A percentile compares a stretch with the other conserved stretches of the same genome.
Evolutionary conservation across 345 rosid genomes (phyloP).

Genomic region (Atalantia buxifolia): DNA sequence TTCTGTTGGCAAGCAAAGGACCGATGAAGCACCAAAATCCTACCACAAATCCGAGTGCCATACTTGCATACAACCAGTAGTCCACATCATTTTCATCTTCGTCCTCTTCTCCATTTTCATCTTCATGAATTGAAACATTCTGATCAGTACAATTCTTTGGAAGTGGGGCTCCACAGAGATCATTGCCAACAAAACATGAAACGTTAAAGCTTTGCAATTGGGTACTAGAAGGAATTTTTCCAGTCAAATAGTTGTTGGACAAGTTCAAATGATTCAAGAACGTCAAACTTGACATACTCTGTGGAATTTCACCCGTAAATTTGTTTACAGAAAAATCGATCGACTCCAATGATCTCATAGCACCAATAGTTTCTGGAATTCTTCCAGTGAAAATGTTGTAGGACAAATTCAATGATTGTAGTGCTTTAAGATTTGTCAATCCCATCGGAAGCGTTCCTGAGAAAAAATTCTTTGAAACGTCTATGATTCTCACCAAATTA

Average conservation of each 20-base stretch:
- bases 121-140: neutral
- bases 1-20: neutral
- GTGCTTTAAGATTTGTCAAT: neutral
- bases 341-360: neutral
- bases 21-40: neutral
- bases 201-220: neutral
- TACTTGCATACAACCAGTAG: no score
- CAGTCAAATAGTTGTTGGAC: neutral
- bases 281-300: neutral
- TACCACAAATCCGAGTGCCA: conserved; percentile 3
- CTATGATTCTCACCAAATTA: neutral
- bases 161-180: conserved; percentile 6
- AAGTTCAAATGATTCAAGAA: no score
- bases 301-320: conserved; percentile 7
- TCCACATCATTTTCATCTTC: neutral
- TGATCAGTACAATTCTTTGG: neutral
- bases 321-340: neutral
- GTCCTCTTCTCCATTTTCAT: no score
- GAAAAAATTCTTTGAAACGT: neutral
- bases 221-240: neutral
- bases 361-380: neutral
- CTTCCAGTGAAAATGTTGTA: neutral
- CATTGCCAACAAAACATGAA: neutral
- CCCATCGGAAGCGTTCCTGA: neutral
- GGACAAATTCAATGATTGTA: neutral